Percentiles rank a stretch among this genome's conserved stretches.
phyloP scores from a whole-genome alignment of 768 basidiomycete genomes.

The Trametes elegans region DNA sequence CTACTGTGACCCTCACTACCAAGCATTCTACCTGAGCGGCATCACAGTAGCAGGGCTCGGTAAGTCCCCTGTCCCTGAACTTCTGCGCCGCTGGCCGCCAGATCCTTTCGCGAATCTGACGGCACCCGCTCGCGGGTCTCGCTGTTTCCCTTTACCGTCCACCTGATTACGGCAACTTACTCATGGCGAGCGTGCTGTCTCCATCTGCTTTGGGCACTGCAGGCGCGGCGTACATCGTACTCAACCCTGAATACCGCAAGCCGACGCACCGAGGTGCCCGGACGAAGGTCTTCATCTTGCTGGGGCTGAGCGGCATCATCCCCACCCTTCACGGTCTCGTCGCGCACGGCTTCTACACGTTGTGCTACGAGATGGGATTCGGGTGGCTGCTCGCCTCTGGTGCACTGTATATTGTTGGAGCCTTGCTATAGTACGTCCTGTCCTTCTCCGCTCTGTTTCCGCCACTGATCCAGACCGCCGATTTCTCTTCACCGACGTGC shows the following conservation, averaged over 20 bases:
- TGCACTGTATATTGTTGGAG: constrained; percentile 75
- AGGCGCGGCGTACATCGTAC: constrained; percentile 74
- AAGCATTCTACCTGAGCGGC: constrained; percentile 51
- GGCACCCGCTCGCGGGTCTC: no score
- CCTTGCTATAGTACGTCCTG: constrained; percentile 74
- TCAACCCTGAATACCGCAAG: constrained; percentile 75
- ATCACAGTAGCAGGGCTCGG: constrained; percentile 57
- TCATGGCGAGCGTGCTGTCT: no score
- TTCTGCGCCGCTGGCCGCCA: not conserved
- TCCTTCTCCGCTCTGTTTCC: not conserved
- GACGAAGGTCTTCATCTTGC: constrained; percentile 73
- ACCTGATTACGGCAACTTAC: no score
- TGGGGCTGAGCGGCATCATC: constrained; percentile 68
- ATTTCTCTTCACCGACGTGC: not conserved
- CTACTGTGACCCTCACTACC: constrained; percentile 57
- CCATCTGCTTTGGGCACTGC: not conserved
- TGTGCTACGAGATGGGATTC: constrained; percentile 65
- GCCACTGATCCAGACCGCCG: not conserved
- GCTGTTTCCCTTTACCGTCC: no score
- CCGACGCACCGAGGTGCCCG: constrained; percentile 74
- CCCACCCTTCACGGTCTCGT: constrained; percentile 67
- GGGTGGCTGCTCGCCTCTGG: constrained; percentile 68
- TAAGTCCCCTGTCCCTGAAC: constrained; percentile 33
- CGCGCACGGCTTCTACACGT: constrained; percentile 53
- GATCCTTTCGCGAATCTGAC: no score